Evolutionary conservation across 345 rosid species (phyloP).

Genomic region (Citrus trifoliata): DNA sequence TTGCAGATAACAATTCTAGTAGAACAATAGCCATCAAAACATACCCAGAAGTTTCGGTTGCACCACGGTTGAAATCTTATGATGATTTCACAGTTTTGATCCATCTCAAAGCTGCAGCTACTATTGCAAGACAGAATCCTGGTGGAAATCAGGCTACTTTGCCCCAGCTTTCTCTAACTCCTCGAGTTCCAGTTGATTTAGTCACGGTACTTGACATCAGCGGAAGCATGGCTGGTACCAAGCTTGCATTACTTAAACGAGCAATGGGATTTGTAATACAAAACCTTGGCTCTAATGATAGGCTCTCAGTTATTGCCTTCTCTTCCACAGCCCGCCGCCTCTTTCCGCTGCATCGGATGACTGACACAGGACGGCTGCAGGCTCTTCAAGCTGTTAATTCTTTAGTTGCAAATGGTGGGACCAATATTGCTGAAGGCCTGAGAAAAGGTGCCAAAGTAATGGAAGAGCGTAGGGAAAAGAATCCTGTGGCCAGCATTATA

Average conservation of each 20-base stretch:
- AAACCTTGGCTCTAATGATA: constrained; percentile 79
- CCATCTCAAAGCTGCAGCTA: constrained; percentile 73
- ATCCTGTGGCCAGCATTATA: constrained; percentile 84
- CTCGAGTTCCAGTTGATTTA: constrained; percentile 79
- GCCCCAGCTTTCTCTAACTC: constrained; percentile 39
- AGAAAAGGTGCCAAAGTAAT: constrained; percentile 88
- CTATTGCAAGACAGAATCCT: constrained; percentile 27
- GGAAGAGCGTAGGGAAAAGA: constrained; percentile 78
- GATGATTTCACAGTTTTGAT: constrained; percentile 71
- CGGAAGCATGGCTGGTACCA: constrained; percentile 99
- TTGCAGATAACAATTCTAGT: constrained; percentile 24
- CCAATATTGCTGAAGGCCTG: constrained; percentile 94
- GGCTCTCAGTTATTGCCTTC: constrained; percentile 97
- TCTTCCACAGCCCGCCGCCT: constrained; percentile 93
- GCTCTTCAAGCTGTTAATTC: constrained; percentile 93
- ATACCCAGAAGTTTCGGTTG: constrained; percentile 77
- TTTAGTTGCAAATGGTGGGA: constrained; percentile 91
- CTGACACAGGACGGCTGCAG: constrained; percentile 66
- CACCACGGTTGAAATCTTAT: constrained; percentile 37
- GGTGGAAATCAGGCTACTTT: constrained; percentile 32
- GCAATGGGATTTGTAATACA: constrained; percentile 99
- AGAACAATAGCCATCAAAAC: constrained; percentile 53
- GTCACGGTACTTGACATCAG: constrained; percentile 94
- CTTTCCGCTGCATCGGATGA: constrained; percentile 77
- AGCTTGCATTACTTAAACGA: constrained; percentile 88